phyloP scores from a whole-genome alignment of 2,329 filamentous ascomycete species.

The Myotisia sp. region DNA sequence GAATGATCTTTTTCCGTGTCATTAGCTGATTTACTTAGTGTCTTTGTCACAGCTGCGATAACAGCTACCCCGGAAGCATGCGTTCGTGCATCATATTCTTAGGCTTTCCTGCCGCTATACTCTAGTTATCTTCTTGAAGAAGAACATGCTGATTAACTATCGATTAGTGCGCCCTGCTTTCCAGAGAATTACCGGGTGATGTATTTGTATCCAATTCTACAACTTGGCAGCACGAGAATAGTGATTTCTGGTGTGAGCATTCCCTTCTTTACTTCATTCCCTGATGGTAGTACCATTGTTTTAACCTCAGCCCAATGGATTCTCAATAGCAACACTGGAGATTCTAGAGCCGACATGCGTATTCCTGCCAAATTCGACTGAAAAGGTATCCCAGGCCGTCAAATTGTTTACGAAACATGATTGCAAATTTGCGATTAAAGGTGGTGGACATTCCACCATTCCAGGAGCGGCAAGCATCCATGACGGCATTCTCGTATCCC shows the following conservation, averaged over 20 bases:
- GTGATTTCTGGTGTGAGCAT: constrained; percentile 6
- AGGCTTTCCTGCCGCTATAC: too few species aligned
- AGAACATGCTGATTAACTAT: too few species aligned
- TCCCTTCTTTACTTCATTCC: not conserved
- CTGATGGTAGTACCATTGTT: not conserved
- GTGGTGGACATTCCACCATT: constrained; percentile 37
- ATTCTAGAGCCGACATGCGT: constrained; percentile 21
- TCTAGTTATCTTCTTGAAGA: too few species aligned
- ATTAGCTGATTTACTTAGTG: too few species aligned
- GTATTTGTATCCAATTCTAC: constrained; percentile 1
- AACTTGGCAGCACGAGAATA: constrained; percentile 1
- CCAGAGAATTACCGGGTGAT: constrained; percentile 1
- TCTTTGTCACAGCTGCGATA: too few species aligned
- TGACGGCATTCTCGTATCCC: constrained; percentile 24
- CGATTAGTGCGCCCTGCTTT: constrained; percentile 4
- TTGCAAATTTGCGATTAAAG: constrained; percentile 41
- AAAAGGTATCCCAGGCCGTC: constrained; percentile 21
- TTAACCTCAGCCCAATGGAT: not conserved
- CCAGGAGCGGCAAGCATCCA: constrained; percentile 34
- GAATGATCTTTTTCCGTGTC: too few species aligned
- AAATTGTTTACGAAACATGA: constrained; percentile 19
- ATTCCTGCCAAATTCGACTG: constrained; percentile 19
- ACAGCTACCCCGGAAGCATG: too few species aligned
- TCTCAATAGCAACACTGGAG: constrained; percentile 3
- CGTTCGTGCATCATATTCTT: too few species aligned